Percentiles rank a stretch among this genome's conserved stretches.
These are phyloP conservation scores for Microbotryum saponariae DNA, from an alignment of 1,284 basidiomycete species.

Conservation along the genomic window DNA sequence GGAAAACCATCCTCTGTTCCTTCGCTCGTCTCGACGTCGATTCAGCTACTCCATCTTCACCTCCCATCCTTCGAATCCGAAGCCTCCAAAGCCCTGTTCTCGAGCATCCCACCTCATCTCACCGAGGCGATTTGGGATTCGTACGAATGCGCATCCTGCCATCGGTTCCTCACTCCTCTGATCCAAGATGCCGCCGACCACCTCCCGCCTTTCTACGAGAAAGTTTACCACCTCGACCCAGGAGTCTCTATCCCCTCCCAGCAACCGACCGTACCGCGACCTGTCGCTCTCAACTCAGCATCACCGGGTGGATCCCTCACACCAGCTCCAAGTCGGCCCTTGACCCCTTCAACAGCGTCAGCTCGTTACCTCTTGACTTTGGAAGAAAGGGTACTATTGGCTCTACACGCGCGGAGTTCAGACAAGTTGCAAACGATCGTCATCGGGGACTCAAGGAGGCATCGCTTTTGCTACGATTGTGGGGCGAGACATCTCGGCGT, in stretches of 20 bases:
- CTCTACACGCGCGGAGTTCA: not conserved
- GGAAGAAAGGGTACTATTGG: not conserved
- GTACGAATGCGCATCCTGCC: not conserved
- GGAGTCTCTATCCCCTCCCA: not conserved
- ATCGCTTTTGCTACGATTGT: not conserved
- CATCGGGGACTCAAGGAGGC: not conserved
- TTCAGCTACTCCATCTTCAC: not conserved
- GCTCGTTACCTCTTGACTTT: not conserved
- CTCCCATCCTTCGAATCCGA: not conserved
- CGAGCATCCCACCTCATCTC: not conserved
- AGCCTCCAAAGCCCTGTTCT: too few relatives aligned
- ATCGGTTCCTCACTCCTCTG: not conserved
- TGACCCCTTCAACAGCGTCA: not conserved
- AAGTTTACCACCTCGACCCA: conserved; percentile 2
- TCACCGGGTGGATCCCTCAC: not conserved
- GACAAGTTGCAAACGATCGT: not conserved
- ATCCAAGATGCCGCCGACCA: not conserved
- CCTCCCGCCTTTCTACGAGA: conserved; percentile 1
- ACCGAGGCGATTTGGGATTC: not conserved
- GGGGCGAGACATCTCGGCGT: not conserved
- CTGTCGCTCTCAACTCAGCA: not conserved
- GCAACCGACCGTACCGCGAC: not conserved
- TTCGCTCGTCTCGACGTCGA: not conserved
- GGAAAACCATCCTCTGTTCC: not conserved
- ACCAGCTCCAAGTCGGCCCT: not conserved